A percentile compares a stretch with the other conserved stretches of the same genome.
These are phyloP conservation scores for Trapa incisa DNA, from an alignment of 345 rosid genomes.

Conservation along the genomic window DNA sequence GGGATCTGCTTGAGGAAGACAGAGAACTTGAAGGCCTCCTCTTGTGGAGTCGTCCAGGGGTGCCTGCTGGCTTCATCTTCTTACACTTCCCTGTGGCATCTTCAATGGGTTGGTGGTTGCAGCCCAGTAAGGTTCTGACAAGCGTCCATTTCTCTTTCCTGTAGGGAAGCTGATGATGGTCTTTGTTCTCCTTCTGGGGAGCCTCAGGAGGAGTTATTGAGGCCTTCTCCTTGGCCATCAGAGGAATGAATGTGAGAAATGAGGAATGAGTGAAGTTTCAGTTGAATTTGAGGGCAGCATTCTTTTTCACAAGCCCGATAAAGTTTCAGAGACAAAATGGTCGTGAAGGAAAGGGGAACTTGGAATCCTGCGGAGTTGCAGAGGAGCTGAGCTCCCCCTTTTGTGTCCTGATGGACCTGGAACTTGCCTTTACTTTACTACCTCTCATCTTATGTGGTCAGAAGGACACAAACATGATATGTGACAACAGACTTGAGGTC, in stretches of 20 bases:
- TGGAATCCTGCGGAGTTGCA: background rate
- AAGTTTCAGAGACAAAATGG: background rate
- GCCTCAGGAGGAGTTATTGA: conserved; percentile 22
- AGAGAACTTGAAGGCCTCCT: conserved; percentile 24
- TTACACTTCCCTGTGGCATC: conserved; percentile 41
- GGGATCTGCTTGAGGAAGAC: conserved; percentile 37
- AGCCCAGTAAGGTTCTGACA: conserved; percentile 3
- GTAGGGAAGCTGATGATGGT: conserved; percentile 16
- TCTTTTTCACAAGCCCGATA: background rate
- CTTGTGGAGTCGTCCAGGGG: conserved; percentile 30
- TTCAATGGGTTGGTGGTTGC: conserved; percentile 15
- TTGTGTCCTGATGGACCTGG: background rate
- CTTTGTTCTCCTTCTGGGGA: conserved; percentile 21
- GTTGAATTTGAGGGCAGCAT: background rate
- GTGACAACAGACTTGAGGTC: background rate
- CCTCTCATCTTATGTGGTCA: background rate
- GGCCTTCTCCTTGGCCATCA: conserved; percentile 33
- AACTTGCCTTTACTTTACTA: background rate
- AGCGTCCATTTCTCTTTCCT: conserved; percentile 6
- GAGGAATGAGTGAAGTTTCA: background rate
- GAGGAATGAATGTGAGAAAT: conserved; percentile 1
- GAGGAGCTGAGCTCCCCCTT: background rate
- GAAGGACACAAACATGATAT: background rate
- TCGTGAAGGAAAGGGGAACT: background rate
- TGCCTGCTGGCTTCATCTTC: conserved; percentile 34